Conservation (phyloP, 2,329 filamentous ascomycete genomes). For the Colletotrichum australisinense region DNA sequence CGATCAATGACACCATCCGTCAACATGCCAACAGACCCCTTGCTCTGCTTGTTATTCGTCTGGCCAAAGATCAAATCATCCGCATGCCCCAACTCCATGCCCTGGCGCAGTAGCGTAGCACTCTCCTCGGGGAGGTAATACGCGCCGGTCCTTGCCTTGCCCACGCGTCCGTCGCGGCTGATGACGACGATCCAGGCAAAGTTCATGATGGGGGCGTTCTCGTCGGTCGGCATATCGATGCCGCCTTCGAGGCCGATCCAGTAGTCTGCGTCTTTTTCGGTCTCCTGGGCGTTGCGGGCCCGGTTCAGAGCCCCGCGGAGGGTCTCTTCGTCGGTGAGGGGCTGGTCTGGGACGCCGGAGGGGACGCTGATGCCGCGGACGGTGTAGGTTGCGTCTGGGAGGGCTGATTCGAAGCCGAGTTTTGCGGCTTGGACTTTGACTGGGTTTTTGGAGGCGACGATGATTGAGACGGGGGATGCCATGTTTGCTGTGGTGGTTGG, state of each 20-base stretch:
- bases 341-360: slow-evolving; percentile 53
- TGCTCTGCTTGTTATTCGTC: slow-evolving; percentile 50
- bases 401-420: slow-evolving; percentile 44
- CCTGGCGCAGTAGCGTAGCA: slow-evolving; percentile 46
- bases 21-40: slow-evolving; percentile 53
- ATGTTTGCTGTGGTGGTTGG: background rate
- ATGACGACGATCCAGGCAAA: slow-evolving; percentile 55
- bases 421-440: slow-evolving; percentile 52
- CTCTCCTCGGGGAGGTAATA: slow-evolving; percentile 52
- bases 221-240: slow-evolving; percentile 42
- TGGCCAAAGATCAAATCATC: slow-evolving; percentile 51
- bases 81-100: slow-evolving; percentile 53
- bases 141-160: slow-evolving; percentile 51
- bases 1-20: slow-evolving; percentile 51
- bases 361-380: slow-evolving; percentile 45
- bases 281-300: slow-evolving; percentile 45
- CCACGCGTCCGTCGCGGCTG: slow-evolving; percentile 41
- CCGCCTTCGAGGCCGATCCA: slow-evolving; percentile 57
- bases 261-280: slow-evolving; percentile 47
- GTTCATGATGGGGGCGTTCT: slow-evolving; percentile 42
- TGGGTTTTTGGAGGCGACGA: slow-evolving; percentile 52
- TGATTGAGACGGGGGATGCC: background rate
- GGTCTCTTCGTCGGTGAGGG: slow-evolving; percentile 51
- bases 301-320: slow-evolving; percentile 52
- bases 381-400: slow-evolving; percentile 35